Evolutionary conservation across 2,329 filamentous ascomycete species (phyloP).

Genomic region (Thyridium curvatum): DNA sequence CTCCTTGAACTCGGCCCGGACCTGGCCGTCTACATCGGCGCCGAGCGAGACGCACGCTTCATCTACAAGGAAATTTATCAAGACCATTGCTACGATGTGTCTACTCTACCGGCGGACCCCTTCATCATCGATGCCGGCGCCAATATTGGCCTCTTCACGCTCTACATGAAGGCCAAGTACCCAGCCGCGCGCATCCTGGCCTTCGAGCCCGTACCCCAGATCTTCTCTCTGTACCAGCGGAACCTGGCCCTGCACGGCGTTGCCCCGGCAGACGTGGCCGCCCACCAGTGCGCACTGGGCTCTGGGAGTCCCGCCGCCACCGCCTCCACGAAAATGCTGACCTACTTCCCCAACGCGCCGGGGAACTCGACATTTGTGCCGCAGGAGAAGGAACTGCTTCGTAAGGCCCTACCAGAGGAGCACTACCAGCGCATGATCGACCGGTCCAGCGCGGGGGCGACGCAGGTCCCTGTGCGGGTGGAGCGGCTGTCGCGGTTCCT

Average conservation of each 20-base stretch:
- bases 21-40: constrained; percentile 9
- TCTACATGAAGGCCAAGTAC: constrained; percentile 17
- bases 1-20: background rate
- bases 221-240: constrained; percentile 7
- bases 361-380: constrained; percentile 15
- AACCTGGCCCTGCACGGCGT: constrained; percentile 12
- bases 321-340: constrained; percentile 5
- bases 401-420: constrained; percentile 1
- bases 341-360: constrained; percentile 12
- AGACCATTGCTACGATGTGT: constrained; percentile 13
- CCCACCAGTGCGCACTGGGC: constrained; percentile 9
- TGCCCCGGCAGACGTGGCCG: constrained; percentile 3
- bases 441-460: constrained; percentile 2
- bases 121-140: constrained; percentile 17
- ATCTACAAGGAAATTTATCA: constrained; percentile 15
- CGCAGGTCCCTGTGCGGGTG: constrained; percentile 8
- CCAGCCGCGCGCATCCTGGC: constrained; percentile 15
- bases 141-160: constrained; percentile 17
- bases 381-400: constrained; percentile 8
- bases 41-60: constrained; percentile 10
- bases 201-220: constrained; percentile 17
- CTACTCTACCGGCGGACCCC: constrained; percentile 5
- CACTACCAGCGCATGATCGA: constrained; percentile 4
- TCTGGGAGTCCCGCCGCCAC: background rate
- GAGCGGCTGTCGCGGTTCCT: constrained; percentile 13